These are phyloP conservation scores for Epicoccum sorghinum DNA, from an alignment of 2,329 filamentous ascomycete species.

Conservation along the genomic window DNA sequence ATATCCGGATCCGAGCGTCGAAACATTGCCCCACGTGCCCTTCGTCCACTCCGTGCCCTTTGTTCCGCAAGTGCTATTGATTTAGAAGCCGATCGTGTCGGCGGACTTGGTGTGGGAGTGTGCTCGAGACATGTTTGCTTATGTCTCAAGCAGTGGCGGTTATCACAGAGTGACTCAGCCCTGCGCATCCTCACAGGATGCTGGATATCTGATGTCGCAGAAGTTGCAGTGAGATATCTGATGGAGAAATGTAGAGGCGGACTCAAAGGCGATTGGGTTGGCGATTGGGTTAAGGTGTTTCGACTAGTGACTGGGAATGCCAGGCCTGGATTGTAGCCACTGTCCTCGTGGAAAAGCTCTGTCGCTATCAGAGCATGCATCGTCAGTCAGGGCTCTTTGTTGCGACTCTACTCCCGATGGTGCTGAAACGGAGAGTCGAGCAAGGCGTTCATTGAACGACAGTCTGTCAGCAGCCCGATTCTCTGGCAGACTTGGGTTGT, in stretches of 20 bases:
- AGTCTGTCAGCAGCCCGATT: no score
- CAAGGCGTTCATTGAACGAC: conserved; percentile 1
- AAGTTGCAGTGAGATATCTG: background rate
- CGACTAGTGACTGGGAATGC: no score
- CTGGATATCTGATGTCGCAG: background rate
- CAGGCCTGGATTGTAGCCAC: background rate
- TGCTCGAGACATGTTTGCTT: conserved; percentile 10
- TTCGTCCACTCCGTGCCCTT: background rate
- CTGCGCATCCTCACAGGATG: background rate
- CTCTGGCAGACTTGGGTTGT: background rate
- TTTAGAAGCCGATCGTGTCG: no score
- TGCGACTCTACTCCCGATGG: background rate
- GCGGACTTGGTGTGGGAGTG: background rate
- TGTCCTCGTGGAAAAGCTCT: background rate
- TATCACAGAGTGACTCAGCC: background rate
- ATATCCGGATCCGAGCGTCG: background rate
- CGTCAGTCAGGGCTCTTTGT: background rate
- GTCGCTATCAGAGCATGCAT: background rate
- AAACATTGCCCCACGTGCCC: background rate
- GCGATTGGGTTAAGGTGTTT: background rate
- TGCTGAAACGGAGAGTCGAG: background rate
- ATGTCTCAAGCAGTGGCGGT: conserved; percentile 10
- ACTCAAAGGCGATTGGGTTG: background rate
- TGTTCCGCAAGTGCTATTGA: background rate
- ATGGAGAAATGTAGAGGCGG: background rate